phyloP scores from a whole-genome alignment of 2,329 filamentous ascomycete species.

The Hymenoscyphus infarciens region DNA sequence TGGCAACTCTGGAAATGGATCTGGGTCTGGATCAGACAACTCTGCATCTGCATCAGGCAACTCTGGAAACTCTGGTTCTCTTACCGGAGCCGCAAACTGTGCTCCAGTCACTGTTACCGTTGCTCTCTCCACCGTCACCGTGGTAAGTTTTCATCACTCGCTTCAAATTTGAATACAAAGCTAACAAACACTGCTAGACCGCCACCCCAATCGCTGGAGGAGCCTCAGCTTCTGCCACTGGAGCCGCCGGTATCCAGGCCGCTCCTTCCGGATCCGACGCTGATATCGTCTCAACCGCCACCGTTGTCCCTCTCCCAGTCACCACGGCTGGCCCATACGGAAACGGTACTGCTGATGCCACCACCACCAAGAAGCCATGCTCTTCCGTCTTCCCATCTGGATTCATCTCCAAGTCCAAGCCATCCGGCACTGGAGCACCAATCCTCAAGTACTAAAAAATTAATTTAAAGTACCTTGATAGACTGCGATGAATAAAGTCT shows the following conservation, averaged over 20 bases:
- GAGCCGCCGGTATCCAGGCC: constrained; percentile 5
- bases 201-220: constrained; percentile 11
- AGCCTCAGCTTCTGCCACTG: constrained; percentile 2
- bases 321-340: constrained; percentile 23
- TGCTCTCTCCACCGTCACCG: constrained; percentile 28
- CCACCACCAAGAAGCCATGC: constrained; percentile 27
- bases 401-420: constrained; percentile 26
- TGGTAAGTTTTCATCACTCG: constrained; percentile 10
- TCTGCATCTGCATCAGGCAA: constrained; percentile 6
- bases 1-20: constrained; percentile 5
- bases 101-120: constrained; percentile 32
- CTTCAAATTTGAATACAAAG: not conserved
- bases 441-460: constrained; percentile 2
- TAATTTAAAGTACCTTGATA: not conserved
- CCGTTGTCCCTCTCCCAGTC: constrained; percentile 28
- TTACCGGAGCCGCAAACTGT: constrained; percentile 16
- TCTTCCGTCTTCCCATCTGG: constrained; percentile 28
- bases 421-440: constrained; percentile 16
- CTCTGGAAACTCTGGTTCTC: constrained; percentile 8
- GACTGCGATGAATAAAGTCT: not conserved
- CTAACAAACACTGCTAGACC: not conserved
- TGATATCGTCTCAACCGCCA: constrained; percentile 26
- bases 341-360: constrained; percentile 28
- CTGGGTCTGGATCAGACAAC: too few species aligned
- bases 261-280: constrained; percentile 12